Percentiles rank a stretch among this genome's conserved stretches.
Evolutionary conservation across 2,329 filamentous ascomycete species (phyloP).

Genomic region (Diaporthe destruens): DNA sequence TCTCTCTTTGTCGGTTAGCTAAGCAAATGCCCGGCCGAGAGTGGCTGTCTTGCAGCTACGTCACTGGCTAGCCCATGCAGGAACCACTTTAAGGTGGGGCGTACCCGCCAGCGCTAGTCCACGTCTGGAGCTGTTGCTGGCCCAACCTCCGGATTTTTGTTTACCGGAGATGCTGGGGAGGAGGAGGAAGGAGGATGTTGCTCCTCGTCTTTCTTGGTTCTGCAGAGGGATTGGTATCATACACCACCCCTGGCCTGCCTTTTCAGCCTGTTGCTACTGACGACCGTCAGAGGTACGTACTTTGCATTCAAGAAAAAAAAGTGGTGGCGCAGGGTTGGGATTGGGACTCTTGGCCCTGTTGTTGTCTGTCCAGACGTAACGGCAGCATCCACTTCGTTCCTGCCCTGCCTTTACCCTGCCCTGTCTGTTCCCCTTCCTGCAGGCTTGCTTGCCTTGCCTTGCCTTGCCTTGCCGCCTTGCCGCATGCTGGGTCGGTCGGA

Average conservation of each 20-base stretch:
- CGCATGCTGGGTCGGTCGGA: slow-evolving; percentile 11
- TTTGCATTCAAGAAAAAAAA: not conserved
- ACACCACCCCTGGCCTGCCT: not conserved
- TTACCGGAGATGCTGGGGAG: slow-evolving; percentile 30
- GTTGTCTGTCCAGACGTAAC: slow-evolving; percentile 21
- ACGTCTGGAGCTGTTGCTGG: slow-evolving; percentile 28
- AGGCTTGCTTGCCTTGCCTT: slow-evolving; percentile 25
- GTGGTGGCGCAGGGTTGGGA: slow-evolving; percentile 38
- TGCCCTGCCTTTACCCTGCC: not conserved
- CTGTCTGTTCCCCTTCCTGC: slow-evolving; percentile 12
- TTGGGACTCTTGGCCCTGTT: slow-evolving; percentile 33
- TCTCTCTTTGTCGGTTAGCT: slow-evolving; percentile 16
- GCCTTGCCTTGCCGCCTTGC: slow-evolving; percentile 17
- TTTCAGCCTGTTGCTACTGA: slow-evolving; percentile 26
- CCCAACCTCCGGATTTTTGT: slow-evolving; percentile 39
- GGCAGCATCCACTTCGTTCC: slow-evolving; percentile 1
- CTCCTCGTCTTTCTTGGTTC: not conserved
- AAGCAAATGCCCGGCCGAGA: slow-evolving; percentile 25
- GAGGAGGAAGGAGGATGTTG: slow-evolving; percentile 9
- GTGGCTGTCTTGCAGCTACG: slow-evolving; percentile 36
- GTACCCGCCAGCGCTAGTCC: slow-evolving; percentile 34
- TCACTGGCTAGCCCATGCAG: slow-evolving; percentile 38
- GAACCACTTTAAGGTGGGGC: slow-evolving; percentile 35
- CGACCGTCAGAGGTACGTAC: not conserved
- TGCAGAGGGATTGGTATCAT: not conserved